A percentile compares a stretch with the other conserved stretches of the same genome.
Conservation (phyloP, 2,329 filamentous ascomycete species). For the Neonectria punicea region DNA sequence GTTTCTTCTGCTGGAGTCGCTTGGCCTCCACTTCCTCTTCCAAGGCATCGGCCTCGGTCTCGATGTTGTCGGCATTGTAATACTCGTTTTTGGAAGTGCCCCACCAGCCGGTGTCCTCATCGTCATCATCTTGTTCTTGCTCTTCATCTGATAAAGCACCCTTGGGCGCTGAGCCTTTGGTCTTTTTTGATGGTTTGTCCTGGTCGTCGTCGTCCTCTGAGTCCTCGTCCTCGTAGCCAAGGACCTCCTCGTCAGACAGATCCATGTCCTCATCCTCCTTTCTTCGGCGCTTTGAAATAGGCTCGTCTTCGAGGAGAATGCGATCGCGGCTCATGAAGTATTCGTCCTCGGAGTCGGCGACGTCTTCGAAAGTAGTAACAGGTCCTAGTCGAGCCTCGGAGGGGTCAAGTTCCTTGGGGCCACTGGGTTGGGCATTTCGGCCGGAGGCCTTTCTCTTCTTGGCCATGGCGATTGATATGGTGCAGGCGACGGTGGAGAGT, state of each 20-base stretch:
- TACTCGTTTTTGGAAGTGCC: constrained; percentile 89
- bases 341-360: constrained; percentile 94
- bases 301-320: constrained; percentile 85
- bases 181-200: constrained; percentile 47
- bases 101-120: constrained; percentile 78
- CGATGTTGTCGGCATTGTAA: constrained; percentile 84
- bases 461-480: constrained; percentile 57
- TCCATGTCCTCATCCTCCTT: constrained; percentile 76
- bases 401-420: constrained; percentile 65
- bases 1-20: constrained; percentile 88
- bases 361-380: constrained; percentile 77
- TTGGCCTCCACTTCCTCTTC: constrained; percentile 94
- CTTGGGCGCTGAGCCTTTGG: constrained; percentile 46
- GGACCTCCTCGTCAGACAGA: constrained; percentile 70
- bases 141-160: constrained; percentile 61
- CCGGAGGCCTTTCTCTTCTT: constrained; percentile 78
- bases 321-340: constrained; percentile 89
- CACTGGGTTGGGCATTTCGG: constrained; percentile 55
- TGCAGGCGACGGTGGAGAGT: neutral
- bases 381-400: constrained; percentile 70
- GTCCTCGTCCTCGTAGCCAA: constrained; percentile 59
- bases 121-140: constrained; percentile 61
- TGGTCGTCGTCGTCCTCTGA: constrained; percentile 52
- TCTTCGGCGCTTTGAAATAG: constrained; percentile 79
- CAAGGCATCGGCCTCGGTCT: constrained; percentile 75